Conservation (phyloP, 441 rosid genomes). For the Rhodomyrtus psidioides region DNA sequence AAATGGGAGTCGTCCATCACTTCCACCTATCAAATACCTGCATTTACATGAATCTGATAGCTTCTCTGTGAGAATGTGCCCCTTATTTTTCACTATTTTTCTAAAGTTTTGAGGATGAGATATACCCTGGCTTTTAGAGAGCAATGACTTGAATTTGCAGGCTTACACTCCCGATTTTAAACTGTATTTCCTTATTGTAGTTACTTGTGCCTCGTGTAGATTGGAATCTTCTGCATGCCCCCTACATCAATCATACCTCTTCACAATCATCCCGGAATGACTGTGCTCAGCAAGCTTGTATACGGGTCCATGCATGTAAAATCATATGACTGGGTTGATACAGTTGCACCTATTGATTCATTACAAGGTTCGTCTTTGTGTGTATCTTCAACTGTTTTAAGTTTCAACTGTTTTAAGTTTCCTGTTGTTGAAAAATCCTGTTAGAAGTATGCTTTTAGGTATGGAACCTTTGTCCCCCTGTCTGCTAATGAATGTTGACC, state of each 20-base stretch:
- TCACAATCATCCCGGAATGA: slow-evolving; percentile 99
- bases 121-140: background rate
- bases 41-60: slow-evolving; percentile 87
- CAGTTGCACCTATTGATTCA: slow-evolving; percentile 49
- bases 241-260: slow-evolving; percentile 90
- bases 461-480: background rate
- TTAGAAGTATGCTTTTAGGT: background rate
- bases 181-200: background rate
- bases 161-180: background rate
- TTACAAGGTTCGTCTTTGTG: slow-evolving; percentile 43
- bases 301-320: slow-evolving; percentile 81
- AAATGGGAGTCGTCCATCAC: slow-evolving; percentile 38
- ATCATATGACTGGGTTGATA: slow-evolving; percentile 84
- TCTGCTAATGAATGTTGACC: background rate
- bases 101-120: background rate
- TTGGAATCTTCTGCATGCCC: slow-evolving; percentile 96
- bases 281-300: slow-evolving; percentile 93
- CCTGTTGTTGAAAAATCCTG: background rate
- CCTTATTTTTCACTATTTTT: background rate
- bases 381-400: background rate
- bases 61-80: slow-evolving; percentile 72
- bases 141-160: background rate
- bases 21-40: slow-evolving; percentile 78
- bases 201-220: slow-evolving; percentile 33
- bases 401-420: background rate